These are phyloP conservation scores for Phytophthora podocarpi DNA, from an alignment of 352 stramenopile species.

Conservation along the genomic window DNA sequence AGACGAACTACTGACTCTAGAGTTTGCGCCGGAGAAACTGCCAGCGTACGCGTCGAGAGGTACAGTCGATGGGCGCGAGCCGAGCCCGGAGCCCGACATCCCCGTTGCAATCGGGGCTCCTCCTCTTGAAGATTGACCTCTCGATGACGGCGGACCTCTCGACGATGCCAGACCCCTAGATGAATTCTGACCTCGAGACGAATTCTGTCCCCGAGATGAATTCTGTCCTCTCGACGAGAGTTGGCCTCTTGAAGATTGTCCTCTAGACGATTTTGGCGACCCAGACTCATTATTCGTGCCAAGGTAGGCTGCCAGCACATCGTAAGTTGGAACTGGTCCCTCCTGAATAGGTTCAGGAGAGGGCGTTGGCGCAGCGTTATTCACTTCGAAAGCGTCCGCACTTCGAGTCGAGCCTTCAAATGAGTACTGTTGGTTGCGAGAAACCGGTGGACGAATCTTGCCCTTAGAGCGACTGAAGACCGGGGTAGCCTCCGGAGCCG, in stretches of 20 bases:
- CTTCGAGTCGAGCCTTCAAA: conserved; percentile 28
- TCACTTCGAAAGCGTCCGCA: conserved; percentile 16
- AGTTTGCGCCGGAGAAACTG: conserved; percentile 29
- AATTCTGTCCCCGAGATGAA: conserved; percentile 19
- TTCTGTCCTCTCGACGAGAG: conserved; percentile 5
- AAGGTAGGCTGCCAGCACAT: conserved; percentile 47
- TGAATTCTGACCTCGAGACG: conserved; percentile 21
- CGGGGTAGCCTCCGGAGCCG: conserved; percentile 26
- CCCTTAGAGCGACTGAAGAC: conserved; percentile 25
- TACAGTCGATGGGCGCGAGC: conserved; percentile 29
- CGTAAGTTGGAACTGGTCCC: conserved; percentile 37
- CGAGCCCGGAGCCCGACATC: conserved; percentile 23
- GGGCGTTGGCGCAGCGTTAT: conserved; percentile 12
- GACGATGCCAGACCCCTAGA: conserved; percentile 19
- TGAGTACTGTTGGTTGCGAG: conserved; percentile 47
- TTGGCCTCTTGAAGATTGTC: conserved; percentile 13
- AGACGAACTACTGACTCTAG: conserved; percentile 20
- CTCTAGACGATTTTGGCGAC: conserved; percentile 1
- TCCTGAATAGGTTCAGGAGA: conserved; percentile 23
- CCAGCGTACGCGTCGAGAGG: conserved; percentile 32
- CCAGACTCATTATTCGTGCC: conserved; percentile 34
- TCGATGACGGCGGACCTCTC: conserved; percentile 32
- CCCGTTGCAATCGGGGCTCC: conserved; percentile 12
- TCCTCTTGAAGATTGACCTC: conserved; percentile 21
- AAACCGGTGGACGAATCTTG: conserved; percentile 25